A percentile compares a stretch with the other conserved stretches of the same genome.
phyloP scores from a whole-genome alignment of 176 grass and related monocot species.

The Thalia dealbata region DNA sequence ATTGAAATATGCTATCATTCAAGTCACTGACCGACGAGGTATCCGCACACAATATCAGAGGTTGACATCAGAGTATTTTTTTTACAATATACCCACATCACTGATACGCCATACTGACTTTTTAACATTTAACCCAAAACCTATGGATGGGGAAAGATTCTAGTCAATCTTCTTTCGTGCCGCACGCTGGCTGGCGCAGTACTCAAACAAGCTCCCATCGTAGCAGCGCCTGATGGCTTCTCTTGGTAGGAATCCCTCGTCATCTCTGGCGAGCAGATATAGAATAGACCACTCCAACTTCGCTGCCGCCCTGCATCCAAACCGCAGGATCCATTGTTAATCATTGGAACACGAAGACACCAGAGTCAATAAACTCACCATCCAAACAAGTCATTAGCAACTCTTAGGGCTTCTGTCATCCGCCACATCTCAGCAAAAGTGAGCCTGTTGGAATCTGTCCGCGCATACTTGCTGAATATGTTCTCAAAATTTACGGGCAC shows the following conservation, averaged over 20 bases:
- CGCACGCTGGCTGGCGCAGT: conserved; percentile 22
- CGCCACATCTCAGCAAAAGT: conserved; percentile 28
- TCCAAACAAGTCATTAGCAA: conserved; percentile 29
- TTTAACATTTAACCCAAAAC: not conserved
- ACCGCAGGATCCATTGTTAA: not conserved
- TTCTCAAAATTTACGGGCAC: conserved; percentile 71
- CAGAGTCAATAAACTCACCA: conserved; percentile 8
- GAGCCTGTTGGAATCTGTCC: conserved; percentile 28
- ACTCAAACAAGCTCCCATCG: conserved; percentile 47
- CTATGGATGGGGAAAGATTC: not conserved
- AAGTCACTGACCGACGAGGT: no score
- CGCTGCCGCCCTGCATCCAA: conserved; percentile 22
- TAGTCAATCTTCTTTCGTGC: conserved; percentile 17
- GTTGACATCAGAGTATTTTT: no score
- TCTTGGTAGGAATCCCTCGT: conserved; percentile 30
- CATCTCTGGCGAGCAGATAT: conserved; percentile 30
- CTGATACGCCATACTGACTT: no score
- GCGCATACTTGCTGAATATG: conserved; percentile 42
- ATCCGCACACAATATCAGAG: no score
- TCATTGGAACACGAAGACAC: not conserved
- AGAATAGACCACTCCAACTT: conserved; percentile 26
- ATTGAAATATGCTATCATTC: no score
- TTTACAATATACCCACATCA: no score
- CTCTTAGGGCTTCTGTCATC: conserved; percentile 30
- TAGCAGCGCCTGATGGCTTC: conserved; percentile 39